Evolutionary conservation across 768 basidiomycete species (phyloP).

Genomic region (Filobasidium wieringae): DNA sequence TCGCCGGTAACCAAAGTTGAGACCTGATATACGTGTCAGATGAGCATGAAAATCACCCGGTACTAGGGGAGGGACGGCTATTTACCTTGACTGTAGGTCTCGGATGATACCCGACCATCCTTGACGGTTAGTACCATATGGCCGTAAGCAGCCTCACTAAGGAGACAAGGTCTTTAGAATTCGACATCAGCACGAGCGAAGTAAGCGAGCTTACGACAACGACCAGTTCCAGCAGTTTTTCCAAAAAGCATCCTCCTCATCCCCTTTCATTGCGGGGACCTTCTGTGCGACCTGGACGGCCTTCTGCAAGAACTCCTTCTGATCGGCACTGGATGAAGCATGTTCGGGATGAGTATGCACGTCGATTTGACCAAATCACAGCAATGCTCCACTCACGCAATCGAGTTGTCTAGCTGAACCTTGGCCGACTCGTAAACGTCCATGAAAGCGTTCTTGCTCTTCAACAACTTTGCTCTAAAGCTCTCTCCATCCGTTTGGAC

Average conservation of each 20-base stretch:
- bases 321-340: constrained; percentile 49
- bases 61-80: constrained; percentile 4
- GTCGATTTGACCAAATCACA: background rate
- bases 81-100: constrained; percentile 81
- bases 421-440: constrained; percentile 94
- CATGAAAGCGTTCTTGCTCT: constrained; percentile 70
- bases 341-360: background rate
- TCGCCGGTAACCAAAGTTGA: constrained; percentile 82
- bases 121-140: constrained; percentile 75
- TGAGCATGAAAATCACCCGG: background rate
- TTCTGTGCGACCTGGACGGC: constrained; percentile 72
- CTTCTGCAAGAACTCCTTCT: constrained; percentile 77
- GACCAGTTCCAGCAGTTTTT: constrained; percentile 99
- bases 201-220: constrained; percentile 44
- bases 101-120: constrained; percentile 82
- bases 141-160: constrained; percentile 80
- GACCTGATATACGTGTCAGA: constrained; percentile 46
- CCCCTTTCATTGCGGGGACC: constrained; percentile 51
- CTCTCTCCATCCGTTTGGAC: constrained; percentile 80
- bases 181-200: background rate
- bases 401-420: constrained; percentile 74
- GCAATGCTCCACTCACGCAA: constrained; percentile 48
- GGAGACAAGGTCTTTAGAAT: background rate
- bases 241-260: constrained; percentile 83
- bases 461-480: constrained; percentile 64